These are phyloP conservation scores for Yarrowia galli DNA, from an alignment of 1,139 yeast genomes.

Conservation along the genomic window DNA sequence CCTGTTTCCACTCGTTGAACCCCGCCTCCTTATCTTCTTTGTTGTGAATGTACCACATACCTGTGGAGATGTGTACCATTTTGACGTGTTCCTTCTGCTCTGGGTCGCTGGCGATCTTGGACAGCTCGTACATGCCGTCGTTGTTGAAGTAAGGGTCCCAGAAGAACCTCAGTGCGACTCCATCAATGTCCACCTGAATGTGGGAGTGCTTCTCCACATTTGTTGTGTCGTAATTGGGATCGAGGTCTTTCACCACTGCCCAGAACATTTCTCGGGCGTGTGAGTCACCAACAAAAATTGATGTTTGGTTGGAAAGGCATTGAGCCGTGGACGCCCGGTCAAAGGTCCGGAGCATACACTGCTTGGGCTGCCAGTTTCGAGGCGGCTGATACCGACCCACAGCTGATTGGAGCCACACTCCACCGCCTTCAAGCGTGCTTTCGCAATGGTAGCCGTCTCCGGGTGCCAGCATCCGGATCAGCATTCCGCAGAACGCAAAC, in stretches of 20 bases:
- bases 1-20: conserved; percentile 38
- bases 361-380: conserved; percentile 45
- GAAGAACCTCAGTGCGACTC: conserved; percentile 42
- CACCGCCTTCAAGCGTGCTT: conserved; percentile 34
- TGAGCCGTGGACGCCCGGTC: conserved; percentile 40
- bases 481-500: conserved; percentile 12
- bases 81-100: not conserved
- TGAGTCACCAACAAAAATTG: conserved; percentile 45
- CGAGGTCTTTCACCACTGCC: conserved; percentile 42
- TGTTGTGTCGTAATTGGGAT: conserved; percentile 41
- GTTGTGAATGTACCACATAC: conserved; percentile 33
- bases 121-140: conserved; percentile 2
- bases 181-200: conserved; percentile 39
- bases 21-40: conserved; percentile 40
- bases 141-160: conserved; percentile 45
- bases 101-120: not conserved
- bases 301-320: conserved; percentile 42
- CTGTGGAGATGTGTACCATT: conserved; percentile 31
- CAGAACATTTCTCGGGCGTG: conserved; percentile 44
- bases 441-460: conserved; percentile 32
- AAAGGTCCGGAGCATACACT: conserved; percentile 44
- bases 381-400: conserved; percentile 33
- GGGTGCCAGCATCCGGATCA: conserved; percentile 20
- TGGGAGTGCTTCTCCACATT: conserved; percentile 41
- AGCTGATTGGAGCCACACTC: conserved; percentile 19